Conservation (phyloP, 2,329 filamentous ascomycete species). For the Xylariales sp. region DNA sequence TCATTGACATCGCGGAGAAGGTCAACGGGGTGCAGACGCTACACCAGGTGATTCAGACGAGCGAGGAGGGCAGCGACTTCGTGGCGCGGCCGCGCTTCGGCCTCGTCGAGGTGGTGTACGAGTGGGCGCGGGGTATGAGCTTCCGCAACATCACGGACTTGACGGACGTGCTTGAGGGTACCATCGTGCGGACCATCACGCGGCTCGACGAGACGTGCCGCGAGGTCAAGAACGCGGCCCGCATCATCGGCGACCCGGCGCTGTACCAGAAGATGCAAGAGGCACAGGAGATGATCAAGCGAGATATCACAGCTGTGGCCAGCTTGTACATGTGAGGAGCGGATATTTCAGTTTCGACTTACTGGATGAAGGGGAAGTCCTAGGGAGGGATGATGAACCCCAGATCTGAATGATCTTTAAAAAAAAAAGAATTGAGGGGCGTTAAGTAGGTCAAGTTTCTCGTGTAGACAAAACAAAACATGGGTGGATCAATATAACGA, state of each 20-base stretch:
- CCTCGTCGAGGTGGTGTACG: slow-evolving; percentile 95
- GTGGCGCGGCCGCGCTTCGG: slow-evolving; percentile 84
- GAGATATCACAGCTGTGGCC: slow-evolving; percentile 88
- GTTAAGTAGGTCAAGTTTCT: too few species aligned
- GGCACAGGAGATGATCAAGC: slow-evolving; percentile 95
- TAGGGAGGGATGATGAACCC: too few species aligned
- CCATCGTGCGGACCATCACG: slow-evolving; percentile 93
- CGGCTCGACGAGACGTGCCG: slow-evolving; percentile 92
- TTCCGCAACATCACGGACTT: slow-evolving; percentile 97
- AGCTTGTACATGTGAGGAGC: slow-evolving; percentile 75
- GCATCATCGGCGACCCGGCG: slow-evolving; percentile 90
- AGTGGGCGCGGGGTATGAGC: slow-evolving; percentile 96
- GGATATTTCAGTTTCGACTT: too few species aligned
- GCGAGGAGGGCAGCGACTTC: slow-evolving; percentile 91
- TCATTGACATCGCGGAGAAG: slow-evolving; percentile 86
- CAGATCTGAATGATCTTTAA: too few species aligned
- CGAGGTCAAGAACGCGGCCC: slow-evolving; percentile 94
- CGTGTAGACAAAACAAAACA: too few species aligned
- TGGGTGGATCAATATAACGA: too few species aligned
- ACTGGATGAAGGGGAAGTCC: too few species aligned
- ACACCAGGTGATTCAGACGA: slow-evolving; percentile 86
- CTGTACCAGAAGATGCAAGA: slow-evolving; percentile 95
- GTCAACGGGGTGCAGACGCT: slow-evolving; percentile 86
- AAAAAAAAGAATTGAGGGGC: too few species aligned
- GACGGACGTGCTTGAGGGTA: slow-evolving; percentile 95